Evolutionary conservation across 1,284 basidiomycete species (phyloP).

Genomic region (Chalciporus piperatoides): DNA sequence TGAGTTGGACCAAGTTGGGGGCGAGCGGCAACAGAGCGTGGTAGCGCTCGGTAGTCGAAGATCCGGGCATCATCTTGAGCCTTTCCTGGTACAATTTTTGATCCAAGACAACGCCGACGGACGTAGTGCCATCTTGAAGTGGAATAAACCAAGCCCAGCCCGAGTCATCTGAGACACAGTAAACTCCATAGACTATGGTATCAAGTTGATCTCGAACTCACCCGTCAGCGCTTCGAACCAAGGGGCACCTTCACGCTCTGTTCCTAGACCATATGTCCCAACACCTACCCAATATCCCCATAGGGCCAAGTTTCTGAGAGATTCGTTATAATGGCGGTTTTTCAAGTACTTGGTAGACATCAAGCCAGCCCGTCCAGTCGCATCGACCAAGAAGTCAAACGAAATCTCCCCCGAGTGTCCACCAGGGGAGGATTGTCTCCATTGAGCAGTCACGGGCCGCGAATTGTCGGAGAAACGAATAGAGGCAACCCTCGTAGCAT

Average conservation of each 20-base stretch:
- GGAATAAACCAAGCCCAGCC: slow-evolving; percentile 82
- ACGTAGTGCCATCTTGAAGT: slow-evolving; percentile 62
- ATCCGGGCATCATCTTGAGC: slow-evolving; percentile 34
- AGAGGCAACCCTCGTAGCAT: slow-evolving; percentile 49
- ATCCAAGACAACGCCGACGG: slow-evolving; percentile 69
- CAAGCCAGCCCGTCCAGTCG: slow-evolving; percentile 63
- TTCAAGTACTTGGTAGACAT: slow-evolving; percentile 65
- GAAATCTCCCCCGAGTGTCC: slow-evolving; percentile 45
- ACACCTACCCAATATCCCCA: slow-evolving; percentile 73
- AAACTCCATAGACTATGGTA: slow-evolving; percentile 2
- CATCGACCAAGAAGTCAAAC: slow-evolving; percentile 68
- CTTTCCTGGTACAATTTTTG: slow-evolving; percentile 48
- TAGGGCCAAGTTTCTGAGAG: slow-evolving; percentile 67
- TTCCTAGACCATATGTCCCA: slow-evolving; percentile 51
- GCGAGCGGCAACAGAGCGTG: slow-evolving; percentile 35
- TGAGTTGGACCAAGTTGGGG: slow-evolving; percentile 50
- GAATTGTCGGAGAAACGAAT: slow-evolving; percentile 45
- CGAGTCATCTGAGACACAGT: slow-evolving; percentile 52
- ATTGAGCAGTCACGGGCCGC: slow-evolving; percentile 48
- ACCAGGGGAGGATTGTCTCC: slow-evolving; percentile 43
- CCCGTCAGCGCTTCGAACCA: slow-evolving; percentile 73
- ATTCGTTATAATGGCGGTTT: slow-evolving; percentile 63
- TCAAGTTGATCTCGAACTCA: slow-evolving; percentile 24
- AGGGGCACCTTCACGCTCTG: slow-evolving; percentile 52
- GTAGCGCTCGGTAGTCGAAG: slow-evolving; percentile 39